Evolutionary conservation across 495 filamentous ascomycete genomes (phyloP), one percentile per base, ranked within the genome.

Genomic region (Pyrenula aspistea): DNA sequence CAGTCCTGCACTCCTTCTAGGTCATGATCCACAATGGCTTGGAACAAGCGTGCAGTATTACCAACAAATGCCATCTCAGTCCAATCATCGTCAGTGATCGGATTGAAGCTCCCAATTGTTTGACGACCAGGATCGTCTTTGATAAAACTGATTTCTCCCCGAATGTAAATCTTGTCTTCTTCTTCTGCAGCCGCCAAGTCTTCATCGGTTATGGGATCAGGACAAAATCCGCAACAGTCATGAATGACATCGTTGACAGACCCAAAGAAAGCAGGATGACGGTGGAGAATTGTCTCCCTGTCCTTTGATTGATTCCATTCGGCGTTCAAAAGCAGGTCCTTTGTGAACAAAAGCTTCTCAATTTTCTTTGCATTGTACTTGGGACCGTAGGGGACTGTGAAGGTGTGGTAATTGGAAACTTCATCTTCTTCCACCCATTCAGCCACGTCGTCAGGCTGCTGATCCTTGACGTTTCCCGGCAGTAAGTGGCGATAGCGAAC

Each of bases 161-260:
- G 84, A 23, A 93, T 77, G 61, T 86, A 90, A 1, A 79, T 79
- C 67, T 87, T 87, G 54, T 69, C 71, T 61, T 94, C 88, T 59
- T 85, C 79, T 57, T 84, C 80, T 1, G 82, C 80, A 1, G 86
- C 62, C 57, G 88, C 79, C 49, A 76, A 68, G 59, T 91, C 88
- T 56, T 91, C 85, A 0, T 83, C 72, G 0, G 83, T 88, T 11
- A 73, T 59, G 0, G 88, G 83, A 50, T 74, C 65, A 0, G 88
- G 88, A 60, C 88, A 94, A 56, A 69, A 81, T 11, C 86, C 87
- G 63, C 88, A 94, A 65, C 88, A 94, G 66, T 92, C 88, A 12
- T 78, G 71, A 49, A 89, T 77, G 23, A 92, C 79, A 71, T 90
- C 79, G 20, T 78, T 71, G 1, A 79, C 75, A 22, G 77, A 74